Conservation (phyloP, 2,329 filamentous ascomycete species). For the Berkeleyomyces basicola region DNA sequence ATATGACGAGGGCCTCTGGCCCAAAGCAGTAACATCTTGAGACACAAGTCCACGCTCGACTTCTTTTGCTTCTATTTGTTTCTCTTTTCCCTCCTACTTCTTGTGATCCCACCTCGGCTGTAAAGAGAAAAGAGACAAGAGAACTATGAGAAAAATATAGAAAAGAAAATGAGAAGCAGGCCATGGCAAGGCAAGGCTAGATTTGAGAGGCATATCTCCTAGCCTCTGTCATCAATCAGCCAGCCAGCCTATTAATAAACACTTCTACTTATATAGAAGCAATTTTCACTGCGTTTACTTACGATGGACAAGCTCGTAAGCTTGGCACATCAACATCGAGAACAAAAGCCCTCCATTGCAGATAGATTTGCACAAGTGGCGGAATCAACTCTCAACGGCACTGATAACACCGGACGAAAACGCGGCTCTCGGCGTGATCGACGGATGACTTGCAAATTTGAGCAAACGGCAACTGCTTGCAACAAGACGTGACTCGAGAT, state of each 20-base stretch:
- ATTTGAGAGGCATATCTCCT: not conserved
- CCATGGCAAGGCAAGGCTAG: not conserved
- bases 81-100: not conserved
- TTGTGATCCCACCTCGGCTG: not conserved
- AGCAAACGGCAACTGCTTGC: not conserved
- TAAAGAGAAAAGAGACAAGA: not conserved
- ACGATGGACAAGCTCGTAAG: not conserved
- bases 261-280: not conserved
- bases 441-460: not conserved
- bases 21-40: not conserved
- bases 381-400: not conserved
- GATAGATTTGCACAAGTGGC: not conserved
- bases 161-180: not conserved
- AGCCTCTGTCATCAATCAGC: not conserved
- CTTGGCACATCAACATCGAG: not conserved
- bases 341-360: not conserved
- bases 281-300: not conserved
- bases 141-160: not conserved
- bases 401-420: too few species aligned
- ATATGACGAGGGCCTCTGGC: not conserved
- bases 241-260: not conserved
- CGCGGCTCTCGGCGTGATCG: too few species aligned
- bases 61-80: not conserved
- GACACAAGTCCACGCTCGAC: not conserved
- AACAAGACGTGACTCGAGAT: not conserved